Percentiles rank a stretch among this genome's conserved stretches.
Evolutionary conservation across 148 eudicot species (phyloP).

Genomic region (Camellia japonica): DNA sequence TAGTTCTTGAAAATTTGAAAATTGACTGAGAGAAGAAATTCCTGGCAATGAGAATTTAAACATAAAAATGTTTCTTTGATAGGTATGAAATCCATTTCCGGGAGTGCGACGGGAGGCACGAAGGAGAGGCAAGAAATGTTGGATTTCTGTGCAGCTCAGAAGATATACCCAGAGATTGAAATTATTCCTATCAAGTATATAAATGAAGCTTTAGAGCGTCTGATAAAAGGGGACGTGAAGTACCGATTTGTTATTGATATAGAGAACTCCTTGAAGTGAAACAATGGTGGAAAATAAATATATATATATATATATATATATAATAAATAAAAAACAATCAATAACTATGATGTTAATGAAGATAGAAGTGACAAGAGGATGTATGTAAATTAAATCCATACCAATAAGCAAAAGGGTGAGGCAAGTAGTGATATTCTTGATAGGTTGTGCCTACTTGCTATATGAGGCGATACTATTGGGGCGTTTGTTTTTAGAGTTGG

Average conservation of each 20-base stretch:
- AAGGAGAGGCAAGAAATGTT: constrained; percentile 23
- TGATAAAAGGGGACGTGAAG: constrained; percentile 18
- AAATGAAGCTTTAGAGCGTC: background rate
- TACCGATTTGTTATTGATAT: constrained; percentile 20
- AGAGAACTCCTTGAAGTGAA: constrained; percentile 16
- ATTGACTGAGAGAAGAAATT: no score
- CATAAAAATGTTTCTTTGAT: background rate
- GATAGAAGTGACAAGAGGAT: no score
- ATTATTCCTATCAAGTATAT: constrained; percentile 16
- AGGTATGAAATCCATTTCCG: constrained; percentile 22
- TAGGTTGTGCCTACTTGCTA: no score
- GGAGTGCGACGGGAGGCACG: constrained; percentile 18
- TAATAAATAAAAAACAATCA: no score
- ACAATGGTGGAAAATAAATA: background rate
- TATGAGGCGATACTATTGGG: no score
- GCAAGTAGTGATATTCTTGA: no score
- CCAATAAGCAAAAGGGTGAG: no score
- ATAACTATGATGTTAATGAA: no score
- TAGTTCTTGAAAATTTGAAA: no score
- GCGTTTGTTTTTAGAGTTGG: no score
- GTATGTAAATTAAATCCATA: no score
- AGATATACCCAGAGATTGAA: constrained; percentile 19
- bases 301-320: no score
- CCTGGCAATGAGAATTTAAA: background rate
- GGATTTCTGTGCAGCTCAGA: constrained; percentile 20